Percentiles rank a stretch among this genome's conserved stretches.
phyloP scores from a whole-genome alignment of 2,329 filamentous ascomycete species.

The Pseudopithomyces maydicus region DNA sequence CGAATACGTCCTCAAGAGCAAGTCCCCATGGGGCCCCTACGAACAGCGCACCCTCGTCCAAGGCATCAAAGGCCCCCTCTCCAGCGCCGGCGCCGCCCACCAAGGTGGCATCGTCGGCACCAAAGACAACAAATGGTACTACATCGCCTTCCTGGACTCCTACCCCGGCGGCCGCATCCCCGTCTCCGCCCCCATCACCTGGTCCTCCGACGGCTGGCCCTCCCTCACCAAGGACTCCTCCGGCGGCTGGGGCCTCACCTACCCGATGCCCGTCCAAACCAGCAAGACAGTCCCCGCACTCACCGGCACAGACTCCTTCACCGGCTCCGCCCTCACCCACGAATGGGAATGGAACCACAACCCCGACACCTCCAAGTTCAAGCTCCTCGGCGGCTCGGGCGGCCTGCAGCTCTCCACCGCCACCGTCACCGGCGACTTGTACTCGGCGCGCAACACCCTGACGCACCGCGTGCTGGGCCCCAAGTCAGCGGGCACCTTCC shows the following conservation, averaged over 20 bases:
- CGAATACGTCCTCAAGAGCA: conserved; percentile 58
- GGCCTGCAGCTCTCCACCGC: conserved; percentile 55
- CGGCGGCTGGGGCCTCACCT: conserved; percentile 55
- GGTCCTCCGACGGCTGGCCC: conserved; percentile 59
- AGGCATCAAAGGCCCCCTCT: conserved; percentile 50
- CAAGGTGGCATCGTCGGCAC: conserved; percentile 64
- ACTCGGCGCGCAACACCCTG: conserved; percentile 49
- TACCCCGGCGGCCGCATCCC: conserved; percentile 64
- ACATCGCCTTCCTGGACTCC: conserved; percentile 61
- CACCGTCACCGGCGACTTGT: conserved; percentile 58
- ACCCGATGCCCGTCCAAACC: conserved; percentile 43
- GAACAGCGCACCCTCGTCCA: conserved; percentile 52
- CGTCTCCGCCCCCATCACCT: conserved; percentile 61
- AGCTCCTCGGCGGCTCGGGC: conserved; percentile 47
- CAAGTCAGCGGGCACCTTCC: conserved; percentile 54
- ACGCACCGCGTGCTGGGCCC: conserved; percentile 50
- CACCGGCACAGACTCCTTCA: conserved; percentile 55
- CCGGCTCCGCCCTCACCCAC: conserved; percentile 47
- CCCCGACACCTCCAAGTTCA: conserved; percentile 56
- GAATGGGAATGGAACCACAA: conserved; percentile 69
- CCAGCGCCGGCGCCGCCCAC: conserved; percentile 54
- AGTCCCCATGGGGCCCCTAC: conserved; percentile 60
- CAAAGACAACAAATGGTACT: conserved; percentile 61
- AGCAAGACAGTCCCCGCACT: conserved; percentile 36
- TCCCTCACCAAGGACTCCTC: conserved; percentile 49